Evolutionary conservation across 1,284 basidiomycete species (phyloP).

Genomic region (Takashimella koratensis): DNA sequence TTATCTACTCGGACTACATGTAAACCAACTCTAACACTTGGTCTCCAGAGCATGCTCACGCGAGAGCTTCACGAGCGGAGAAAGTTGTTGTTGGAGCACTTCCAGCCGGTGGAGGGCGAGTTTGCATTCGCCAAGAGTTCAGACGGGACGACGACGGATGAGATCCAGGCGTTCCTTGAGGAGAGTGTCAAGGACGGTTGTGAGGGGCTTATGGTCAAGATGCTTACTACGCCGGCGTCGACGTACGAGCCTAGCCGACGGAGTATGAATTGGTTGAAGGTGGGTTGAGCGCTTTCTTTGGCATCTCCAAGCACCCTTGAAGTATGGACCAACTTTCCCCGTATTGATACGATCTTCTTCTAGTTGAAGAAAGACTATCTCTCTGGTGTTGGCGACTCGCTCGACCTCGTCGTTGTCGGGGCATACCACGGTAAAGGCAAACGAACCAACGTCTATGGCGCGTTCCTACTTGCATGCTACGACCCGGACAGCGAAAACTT

Average conservation of each 20-base stretch:
- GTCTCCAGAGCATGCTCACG: conserved; percentile 41
- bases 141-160: conserved; percentile 84
- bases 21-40: too few species aligned
- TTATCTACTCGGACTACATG: too few species aligned
- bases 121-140: conserved; percentile 90
- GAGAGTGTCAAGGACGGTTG: conserved; percentile 96
- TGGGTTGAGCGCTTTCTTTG: conserved; percentile 46
- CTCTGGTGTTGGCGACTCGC: conserved; percentile 93
- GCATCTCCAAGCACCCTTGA: too few species aligned
- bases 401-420: conserved; percentile 95
- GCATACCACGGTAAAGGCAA: conserved; percentile 98
- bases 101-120: conserved; percentile 77
- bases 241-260: conserved; percentile 93
- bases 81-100: conserved; percentile 70
- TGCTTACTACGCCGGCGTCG: conserved; percentile 85
- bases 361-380: conserved; percentile 97
- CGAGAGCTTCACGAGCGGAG: conserved; percentile 60
- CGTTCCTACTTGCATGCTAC: conserved; percentile 91
- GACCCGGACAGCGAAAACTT: conserved; percentile 85
- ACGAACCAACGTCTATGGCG: conserved; percentile 92
- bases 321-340: too few species aligned
- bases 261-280: conserved; percentile 98
- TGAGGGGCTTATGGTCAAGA: conserved; percentile 99
- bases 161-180: conserved; percentile 92
- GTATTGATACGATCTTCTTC: conserved; percentile 2